Evolutionary conservation across 108 stramenopile genomes (phyloP).

Genomic region (Cyclotella choctawhatcheeana): DNA sequence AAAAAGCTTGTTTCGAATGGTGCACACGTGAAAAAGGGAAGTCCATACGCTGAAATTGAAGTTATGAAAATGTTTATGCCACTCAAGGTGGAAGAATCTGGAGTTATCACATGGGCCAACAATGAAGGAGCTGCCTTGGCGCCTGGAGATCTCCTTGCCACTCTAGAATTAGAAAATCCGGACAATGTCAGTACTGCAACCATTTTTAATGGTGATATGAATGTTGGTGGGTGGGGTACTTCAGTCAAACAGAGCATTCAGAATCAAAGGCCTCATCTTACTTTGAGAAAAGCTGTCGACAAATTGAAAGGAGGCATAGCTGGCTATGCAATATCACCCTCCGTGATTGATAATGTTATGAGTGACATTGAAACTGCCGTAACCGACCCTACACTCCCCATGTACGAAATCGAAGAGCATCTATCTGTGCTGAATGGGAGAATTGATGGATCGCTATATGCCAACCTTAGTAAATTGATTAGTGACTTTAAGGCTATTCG

Average conservation of each 20-base stretch:
- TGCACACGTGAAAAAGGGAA: conserved; percentile 88
- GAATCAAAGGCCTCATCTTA: conserved; percentile 73
- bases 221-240: conserved; percentile 71
- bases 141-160: conserved; percentile 93
- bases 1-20: conserved; percentile 95
- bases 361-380: conserved; percentile 73
- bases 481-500: conserved; percentile 53
- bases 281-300: conserved; percentile 75
- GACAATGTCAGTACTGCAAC: conserved; percentile 81
- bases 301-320: conserved; percentile 82
- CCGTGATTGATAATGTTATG: conserved; percentile 62
- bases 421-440: conserved; percentile 92
- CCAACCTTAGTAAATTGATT: conserved; percentile 63
- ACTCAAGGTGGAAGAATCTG: conserved; percentile 94
- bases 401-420: conserved; percentile 93
- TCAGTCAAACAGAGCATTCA: conserved; percentile 16
- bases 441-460: conserved; percentile 77
- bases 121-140: conserved; percentile 93
- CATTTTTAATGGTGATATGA: conserved; percentile 76
- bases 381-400: conserved; percentile 80
- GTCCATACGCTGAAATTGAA: conserved; percentile 96
- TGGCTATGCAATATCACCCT: conserved; percentile 76
- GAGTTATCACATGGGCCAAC: conserved; percentile 82
- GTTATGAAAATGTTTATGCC: conserved; percentile 99
- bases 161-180: conserved; percentile 94